A percentile compares a stretch with the other conserved stretches of the same genome.
Evolutionary conservation across 306 rosid genomes (phyloP).

Genomic region (Citrullus amarus): DNA sequence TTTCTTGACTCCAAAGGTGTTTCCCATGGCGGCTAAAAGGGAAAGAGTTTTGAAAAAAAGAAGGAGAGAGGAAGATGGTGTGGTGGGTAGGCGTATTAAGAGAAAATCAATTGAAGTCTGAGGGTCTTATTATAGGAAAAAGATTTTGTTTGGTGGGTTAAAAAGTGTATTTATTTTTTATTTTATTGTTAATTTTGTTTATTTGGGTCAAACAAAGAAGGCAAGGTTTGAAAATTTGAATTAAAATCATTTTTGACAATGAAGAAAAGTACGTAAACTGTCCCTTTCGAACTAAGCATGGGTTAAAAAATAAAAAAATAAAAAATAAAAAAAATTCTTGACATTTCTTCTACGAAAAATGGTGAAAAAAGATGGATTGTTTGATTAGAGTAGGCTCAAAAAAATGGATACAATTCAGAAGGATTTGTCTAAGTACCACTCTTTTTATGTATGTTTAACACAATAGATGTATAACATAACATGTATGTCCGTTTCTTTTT

Average conservation of each 20-base stretch:
- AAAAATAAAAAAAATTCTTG: not conserved
- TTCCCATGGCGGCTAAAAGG: slow-evolving; percentile 43
- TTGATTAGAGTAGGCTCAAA: no score
- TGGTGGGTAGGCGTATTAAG: not conserved
- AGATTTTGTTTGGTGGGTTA: not conserved
- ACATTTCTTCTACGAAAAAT: no score
- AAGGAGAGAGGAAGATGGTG: not conserved
- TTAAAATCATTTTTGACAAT: slow-evolving; percentile 13
- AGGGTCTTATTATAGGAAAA: not conserved
- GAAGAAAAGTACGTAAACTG: slow-evolving; percentile 1
- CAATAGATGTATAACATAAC: not conserved
- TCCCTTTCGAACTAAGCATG: not conserved
- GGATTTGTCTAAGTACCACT: no score
- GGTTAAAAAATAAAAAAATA: not conserved
- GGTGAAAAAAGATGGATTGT: no score
- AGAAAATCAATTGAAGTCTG: not conserved
- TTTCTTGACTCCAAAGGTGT: slow-evolving; percentile 54
- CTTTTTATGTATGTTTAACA: not conserved
- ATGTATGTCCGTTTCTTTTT: not conserved
- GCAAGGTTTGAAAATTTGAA: slow-evolving; percentile 29
- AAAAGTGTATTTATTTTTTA: not conserved
- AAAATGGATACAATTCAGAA: no score
- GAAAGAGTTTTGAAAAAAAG: not conserved
- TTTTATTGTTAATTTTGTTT: no score
- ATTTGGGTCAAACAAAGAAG: slow-evolving; percentile 47